These are phyloP conservation scores for Hirsutella rhossiliensis DNA, from an alignment of 2,329 filamentous ascomycete genomes.

Conservation along the genomic window DNA sequence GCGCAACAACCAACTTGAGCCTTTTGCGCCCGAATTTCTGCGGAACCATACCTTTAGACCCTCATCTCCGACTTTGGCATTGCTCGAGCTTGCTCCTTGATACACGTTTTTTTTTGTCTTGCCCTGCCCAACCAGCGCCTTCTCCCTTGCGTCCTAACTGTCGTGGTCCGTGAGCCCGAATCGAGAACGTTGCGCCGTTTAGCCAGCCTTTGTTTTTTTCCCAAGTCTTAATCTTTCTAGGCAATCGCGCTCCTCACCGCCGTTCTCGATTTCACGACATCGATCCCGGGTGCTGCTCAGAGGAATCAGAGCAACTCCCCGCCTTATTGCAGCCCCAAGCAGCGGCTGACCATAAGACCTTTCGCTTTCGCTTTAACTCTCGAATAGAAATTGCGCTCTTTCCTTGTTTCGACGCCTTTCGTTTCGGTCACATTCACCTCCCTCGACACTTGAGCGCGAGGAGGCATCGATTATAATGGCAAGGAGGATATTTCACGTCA, in stretches of 20 bases:
- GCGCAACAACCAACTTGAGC: too few relatives aligned
- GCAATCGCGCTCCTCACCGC: background rate
- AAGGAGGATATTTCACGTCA: conserved; percentile 25
- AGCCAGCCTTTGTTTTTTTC: background rate
- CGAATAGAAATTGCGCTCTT: too few relatives aligned
- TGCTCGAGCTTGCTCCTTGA: background rate
- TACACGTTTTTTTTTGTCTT: background rate
- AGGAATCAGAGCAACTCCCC: too few relatives aligned
- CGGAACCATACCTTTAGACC: background rate
- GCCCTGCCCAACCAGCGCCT: background rate
- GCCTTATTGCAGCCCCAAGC: too few relatives aligned
- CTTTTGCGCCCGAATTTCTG: too few relatives aligned
- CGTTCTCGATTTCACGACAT: background rate
- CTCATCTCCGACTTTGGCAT: background rate
- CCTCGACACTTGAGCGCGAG: too few relatives aligned
- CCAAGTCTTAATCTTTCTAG: background rate
- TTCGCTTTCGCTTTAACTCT: too few relatives aligned
- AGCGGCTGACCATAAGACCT: too few relatives aligned
- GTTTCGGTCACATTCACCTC: too few relatives aligned
- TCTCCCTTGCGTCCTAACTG: background rate
- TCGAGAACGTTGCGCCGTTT: background rate
- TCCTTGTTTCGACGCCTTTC: too few relatives aligned
- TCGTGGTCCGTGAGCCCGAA: background rate
- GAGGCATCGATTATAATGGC: conserved; percentile 12
- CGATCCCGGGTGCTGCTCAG: background rate